Evolutionary conservation across 108 stramenopile species (phyloP), one percentile per base, ranked within the genome.

Genomic region (Conticribra guillardii): DNA sequence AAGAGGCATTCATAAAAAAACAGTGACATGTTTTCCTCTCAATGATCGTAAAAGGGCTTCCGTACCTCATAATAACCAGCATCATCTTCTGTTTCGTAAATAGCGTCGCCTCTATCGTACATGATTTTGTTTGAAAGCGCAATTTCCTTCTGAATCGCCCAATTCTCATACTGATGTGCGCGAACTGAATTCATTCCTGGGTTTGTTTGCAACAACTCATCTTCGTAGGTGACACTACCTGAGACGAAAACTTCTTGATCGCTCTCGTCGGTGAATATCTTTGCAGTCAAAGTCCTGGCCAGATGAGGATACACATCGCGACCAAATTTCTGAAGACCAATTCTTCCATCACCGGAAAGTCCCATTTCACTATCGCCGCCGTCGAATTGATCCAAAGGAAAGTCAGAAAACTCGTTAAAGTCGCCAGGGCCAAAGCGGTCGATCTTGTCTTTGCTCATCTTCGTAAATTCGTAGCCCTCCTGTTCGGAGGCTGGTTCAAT

Each of bases 151-250:
- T 94, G 93, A 28, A 84, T 91, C 30, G 83, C 80, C 90, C 90
- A 94, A 51, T 91, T 94, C 79, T 94, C 90, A 21, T 90, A 54
- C 59, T 89, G 89, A 51, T 91, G 89, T 11, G 89, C 92, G 33
- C 89, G 82, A 9, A 81, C 56, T 2, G 68, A 72, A 33, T 94
- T 87, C 61, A 90, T 67, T 30, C 73, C 77, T 37, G 67, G 58
- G 53, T 86, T 71, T 46, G 53, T 63, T 26, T 76, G 41, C 17
- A 83, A 11, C 26, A 94, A 52, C 57, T 85, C 56, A 16, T 94
- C 90, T 16, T 89, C 82, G 59, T 94, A 91, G 64, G 85, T 82
- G 15, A 84, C 84, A 57, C 81, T 84, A 56, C 68, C 74, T 4
- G 48, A 49, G 2, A 29, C 62, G n/a, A n/a, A n/a, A 4, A 32